These are phyloP conservation scores for Aspergillus alliaceus DNA, from an alignment of 2,329 filamentous ascomycete species.

Conservation along the genomic window DNA sequence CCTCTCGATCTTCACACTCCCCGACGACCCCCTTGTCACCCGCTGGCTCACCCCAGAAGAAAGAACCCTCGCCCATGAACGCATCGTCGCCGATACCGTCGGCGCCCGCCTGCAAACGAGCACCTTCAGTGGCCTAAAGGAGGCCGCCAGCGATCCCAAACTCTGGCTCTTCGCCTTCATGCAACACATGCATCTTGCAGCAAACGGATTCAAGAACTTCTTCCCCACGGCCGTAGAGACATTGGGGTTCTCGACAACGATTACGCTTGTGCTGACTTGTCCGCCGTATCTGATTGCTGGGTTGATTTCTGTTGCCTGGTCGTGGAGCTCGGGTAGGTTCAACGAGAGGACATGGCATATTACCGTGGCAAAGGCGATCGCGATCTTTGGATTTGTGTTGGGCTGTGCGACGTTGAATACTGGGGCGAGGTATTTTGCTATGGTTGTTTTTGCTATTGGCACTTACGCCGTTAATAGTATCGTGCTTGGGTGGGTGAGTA, in stretches of 20 bases:
- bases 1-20: conserved; percentile 43
- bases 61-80: conserved; percentile 44
- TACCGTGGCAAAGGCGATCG: conserved; percentile 24
- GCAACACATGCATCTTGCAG: conserved; percentile 49
- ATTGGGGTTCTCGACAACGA: conserved; percentile 47
- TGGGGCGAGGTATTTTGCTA: conserved; percentile 33
- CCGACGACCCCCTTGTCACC: conserved; percentile 44
- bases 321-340: conserved; percentile 52
- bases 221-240: conserved; percentile 48
- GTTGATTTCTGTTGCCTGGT: conserved; percentile 47
- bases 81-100: conserved; percentile 48
- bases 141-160: conserved; percentile 27
- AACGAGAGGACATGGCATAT: conserved; percentile 36
- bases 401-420: conserved; percentile 29
- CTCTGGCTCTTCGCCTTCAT: conserved; percentile 47
- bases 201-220: conserved; percentile 48
- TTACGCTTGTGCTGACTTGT: conserved; percentile 51
- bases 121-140: conserved; percentile 40
- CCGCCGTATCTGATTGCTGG: conserved; percentile 52
- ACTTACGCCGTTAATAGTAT: conserved; percentile 42
- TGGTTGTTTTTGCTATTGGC: conserved; percentile 32
- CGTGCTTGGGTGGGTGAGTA: conserved; percentile 46
- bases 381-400: conserved; percentile 32
- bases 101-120: conserved; percentile 43
- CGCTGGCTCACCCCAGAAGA: conserved; percentile 22